These are phyloP conservation scores for Talinum fruticosum DNA, from an alignment of 148 eudicot species.

Conservation along the genomic window DNA sequence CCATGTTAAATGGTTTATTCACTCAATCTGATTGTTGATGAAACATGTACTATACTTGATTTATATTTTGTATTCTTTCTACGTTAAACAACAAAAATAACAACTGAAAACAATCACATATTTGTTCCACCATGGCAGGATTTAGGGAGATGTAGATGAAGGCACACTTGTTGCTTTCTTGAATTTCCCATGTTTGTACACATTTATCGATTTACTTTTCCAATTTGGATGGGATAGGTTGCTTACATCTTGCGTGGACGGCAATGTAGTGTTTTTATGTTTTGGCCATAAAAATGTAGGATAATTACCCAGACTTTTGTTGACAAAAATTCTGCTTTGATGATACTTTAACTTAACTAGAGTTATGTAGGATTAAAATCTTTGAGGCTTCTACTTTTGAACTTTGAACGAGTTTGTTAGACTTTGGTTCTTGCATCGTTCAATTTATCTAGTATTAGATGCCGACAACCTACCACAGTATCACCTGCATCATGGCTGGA, in stretches of 20 bases:
- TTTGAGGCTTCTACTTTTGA: background rate
- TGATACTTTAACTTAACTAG: background rate
- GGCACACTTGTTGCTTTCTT: background rate
- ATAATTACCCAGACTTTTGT: background rate
- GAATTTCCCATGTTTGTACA: background rate
- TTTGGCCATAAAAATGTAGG: background rate
- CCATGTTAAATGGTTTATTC: background rate
- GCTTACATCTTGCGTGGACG: background rate
- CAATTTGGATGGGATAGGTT: background rate
- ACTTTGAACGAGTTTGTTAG: background rate
- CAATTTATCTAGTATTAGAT: background rate
- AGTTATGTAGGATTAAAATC: background rate
- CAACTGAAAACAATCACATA: no score
- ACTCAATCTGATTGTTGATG: background rate
- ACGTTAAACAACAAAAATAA: background rate
- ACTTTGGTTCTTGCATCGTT: background rate
- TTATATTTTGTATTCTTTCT: background rate
- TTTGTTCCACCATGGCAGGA: background rate
- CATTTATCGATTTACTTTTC: background rate
- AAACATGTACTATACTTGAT: no score
- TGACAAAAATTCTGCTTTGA: background rate
- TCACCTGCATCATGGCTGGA: background rate
- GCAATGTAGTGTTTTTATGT: background rate
- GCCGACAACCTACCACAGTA: no score
- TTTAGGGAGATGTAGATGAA: background rate